Base-by-base conservation (phyloP, 176 grass and related monocot genomes). In the Areca catechu region DNA sequence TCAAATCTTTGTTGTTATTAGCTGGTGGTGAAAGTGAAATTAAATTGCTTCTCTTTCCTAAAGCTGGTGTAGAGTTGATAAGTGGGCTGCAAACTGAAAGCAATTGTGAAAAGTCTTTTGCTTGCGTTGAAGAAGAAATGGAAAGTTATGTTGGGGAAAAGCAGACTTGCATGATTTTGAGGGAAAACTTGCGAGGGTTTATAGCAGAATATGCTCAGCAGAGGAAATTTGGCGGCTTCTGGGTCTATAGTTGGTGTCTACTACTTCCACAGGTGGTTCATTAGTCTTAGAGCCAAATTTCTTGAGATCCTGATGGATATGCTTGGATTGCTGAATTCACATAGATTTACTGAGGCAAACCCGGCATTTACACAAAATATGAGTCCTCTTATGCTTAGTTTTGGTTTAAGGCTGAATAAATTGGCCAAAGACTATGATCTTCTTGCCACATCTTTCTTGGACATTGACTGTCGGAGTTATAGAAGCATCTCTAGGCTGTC, bases 211-310 rank as follows among this genome's bases (percentile, higher is more conserved):
- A 73, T 76, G 54, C 24, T 91, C 83, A 71, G 70, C 66, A 73
- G 82, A 73, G 61, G 68, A 80, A 57, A 50, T 61, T 75, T 91
- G 72, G 22, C 50, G 53, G 59, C 78, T 58, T 68, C 60, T 57
- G 55, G 50, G 48, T 54, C 57, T 17, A 79, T 67, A 69, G 71
- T 72, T 60, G 15, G 16, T 37, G 60, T 79, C 7, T 80, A 82
- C 61, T 73, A 75, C 73, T 82, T 97, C 69, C 86, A 97, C 59
- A 78, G 86, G 62, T 97, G 86, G 92, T 91, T 97, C 66, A 80
- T 97, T 54, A 74, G 69, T 76, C 86, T 97, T 23, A 91, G 86
- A 62, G 75, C 61, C 56, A 79, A 79, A 21, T 91, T 76, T 77
- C 54, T 91, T 48, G 77, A 85, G 18, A 71, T 73, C 48, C 15